These are phyloP conservation scores for Fistulinella prunicolor DNA, from an alignment of 768 basidiomycete species.

Conservation along the genomic window DNA sequence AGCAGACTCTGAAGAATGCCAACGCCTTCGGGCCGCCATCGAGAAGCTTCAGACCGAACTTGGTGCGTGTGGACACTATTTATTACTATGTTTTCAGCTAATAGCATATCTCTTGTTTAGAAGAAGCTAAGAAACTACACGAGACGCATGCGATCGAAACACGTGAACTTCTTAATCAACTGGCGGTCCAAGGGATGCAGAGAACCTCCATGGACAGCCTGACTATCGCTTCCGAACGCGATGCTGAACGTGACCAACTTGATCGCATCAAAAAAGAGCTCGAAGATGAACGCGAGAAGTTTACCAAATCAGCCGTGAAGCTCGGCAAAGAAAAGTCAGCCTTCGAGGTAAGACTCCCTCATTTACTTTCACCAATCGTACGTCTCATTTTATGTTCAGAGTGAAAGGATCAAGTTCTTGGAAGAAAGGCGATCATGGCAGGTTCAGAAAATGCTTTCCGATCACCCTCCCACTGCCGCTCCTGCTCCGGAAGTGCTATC, in stretches of 20 bases:
- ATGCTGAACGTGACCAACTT: slow-evolving; percentile 52
- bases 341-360: slow-evolving; percentile 54
- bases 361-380: background rate
- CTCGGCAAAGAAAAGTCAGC: slow-evolving; percentile 62
- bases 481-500: slow-evolving; percentile 23
- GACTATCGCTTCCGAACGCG: slow-evolving; percentile 48
- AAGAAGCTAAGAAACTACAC: slow-evolving; percentile 46
- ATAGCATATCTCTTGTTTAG: slow-evolving; percentile 32
- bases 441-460: slow-evolving; percentile 57
- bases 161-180: slow-evolving; percentile 54
- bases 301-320: slow-evolving; percentile 60
- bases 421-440: slow-evolving; percentile 79
- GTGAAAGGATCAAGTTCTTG: slow-evolving; percentile 54
- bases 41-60: slow-evolving; percentile 53
- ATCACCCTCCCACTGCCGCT: slow-evolving; percentile 52
- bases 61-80: slow-evolving; percentile 39
- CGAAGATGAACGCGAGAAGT: slow-evolving; percentile 60
- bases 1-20: slow-evolving; percentile 41
- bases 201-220: slow-evolving; percentile 42
- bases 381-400: slow-evolving; percentile 37
- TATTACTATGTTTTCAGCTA: slow-evolving; percentile 6
- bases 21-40: slow-evolving; percentile 50
- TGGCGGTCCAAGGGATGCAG: slow-evolving; percentile 40
- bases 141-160: slow-evolving; percentile 42
- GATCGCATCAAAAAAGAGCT: slow-evolving; percentile 54